These are phyloP conservation scores for Cryptococcus floricola DNA, from an alignment of 1,284 basidiomycete species.

Conservation along the genomic window DNA sequence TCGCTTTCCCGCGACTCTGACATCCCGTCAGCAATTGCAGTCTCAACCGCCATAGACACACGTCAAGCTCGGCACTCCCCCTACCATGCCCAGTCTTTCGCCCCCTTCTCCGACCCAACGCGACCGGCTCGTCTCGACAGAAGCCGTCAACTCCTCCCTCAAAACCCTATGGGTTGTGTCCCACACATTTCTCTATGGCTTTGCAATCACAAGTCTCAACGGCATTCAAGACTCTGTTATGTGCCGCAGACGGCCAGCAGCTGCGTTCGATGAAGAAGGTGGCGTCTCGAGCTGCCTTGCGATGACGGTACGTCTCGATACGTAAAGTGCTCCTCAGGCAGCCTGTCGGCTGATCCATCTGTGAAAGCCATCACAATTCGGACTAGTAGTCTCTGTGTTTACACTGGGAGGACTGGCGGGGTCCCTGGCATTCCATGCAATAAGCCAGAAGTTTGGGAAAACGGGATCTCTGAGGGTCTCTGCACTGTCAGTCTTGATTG, in stretches of 20 bases:
- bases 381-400: conserved; percentile 49
- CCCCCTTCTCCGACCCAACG: background rate
- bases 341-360: background rate
- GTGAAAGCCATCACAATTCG: conserved; percentile 37
- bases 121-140: background rate
- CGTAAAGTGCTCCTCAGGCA: no score
- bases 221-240: conserved; percentile 36
- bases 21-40: no score
- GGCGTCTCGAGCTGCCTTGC: background rate
- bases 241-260: conserved; percentile 14
- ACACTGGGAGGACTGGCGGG: conserved; percentile 51
- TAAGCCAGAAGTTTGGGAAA: conserved; percentile 21
- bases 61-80: background rate
- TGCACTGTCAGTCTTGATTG: conserved; percentile 21
- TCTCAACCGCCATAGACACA: background rate
- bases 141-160: conserved; percentile 20
- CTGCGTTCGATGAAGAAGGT: no score
- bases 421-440: conserved; percentile 22
- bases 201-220: conserved; percentile 42
- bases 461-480: conserved; percentile 28
- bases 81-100: background rate
- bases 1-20: no score
- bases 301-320: background rate
- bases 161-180: conserved; percentile 37
- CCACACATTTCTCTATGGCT: conserved; percentile 39